Evolutionary conservation across 148 eudicot genomes (phyloP).

Genomic region (Vaccinium macrocarpon): DNA sequence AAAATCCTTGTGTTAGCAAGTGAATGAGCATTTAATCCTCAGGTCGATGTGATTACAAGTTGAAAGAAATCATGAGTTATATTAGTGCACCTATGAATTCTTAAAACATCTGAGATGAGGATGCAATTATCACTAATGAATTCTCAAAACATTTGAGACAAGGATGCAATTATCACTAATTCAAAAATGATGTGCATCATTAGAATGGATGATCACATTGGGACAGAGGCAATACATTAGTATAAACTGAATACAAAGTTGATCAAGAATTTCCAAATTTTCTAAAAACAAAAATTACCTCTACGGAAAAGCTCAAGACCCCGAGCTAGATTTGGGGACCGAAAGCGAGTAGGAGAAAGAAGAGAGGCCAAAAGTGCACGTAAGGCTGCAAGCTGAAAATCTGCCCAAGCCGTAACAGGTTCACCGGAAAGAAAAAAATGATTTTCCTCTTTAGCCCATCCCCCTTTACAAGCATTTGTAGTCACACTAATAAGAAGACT

Average conservation of each 20-base stretch:
- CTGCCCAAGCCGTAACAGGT: conserved; percentile 42
- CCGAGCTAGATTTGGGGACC: conserved; percentile 65
- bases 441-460: conserved; percentile 39
- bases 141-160: neutral
- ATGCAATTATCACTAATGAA: neutral
- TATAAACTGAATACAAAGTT: neutral
- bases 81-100: neutral
- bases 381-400: conserved; percentile 75
- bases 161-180: neutral
- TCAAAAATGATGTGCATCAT: conserved; percentile 2
- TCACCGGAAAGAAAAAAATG: conserved; percentile 20
- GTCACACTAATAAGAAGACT: conserved; percentile 54
- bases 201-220: neutral
- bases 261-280: neutral
- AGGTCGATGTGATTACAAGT: neutral
- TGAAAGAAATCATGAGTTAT: neutral
- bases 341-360: conserved; percentile 63
- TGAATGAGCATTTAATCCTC: neutral
- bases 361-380: conserved; percentile 85
- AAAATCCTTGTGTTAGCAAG: neutral
- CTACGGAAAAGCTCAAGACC: conserved; percentile 71
- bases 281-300: conserved; percentile 44
- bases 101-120: neutral
- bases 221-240: neutral
- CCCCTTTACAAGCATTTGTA: conserved; percentile 56